A percentile compares a stretch with the other conserved stretches of the same genome.
Evolutionary conservation across 2,329 filamentous ascomycete genomes (phyloP).

Genomic region (Metarhizium robertsii): DNA sequence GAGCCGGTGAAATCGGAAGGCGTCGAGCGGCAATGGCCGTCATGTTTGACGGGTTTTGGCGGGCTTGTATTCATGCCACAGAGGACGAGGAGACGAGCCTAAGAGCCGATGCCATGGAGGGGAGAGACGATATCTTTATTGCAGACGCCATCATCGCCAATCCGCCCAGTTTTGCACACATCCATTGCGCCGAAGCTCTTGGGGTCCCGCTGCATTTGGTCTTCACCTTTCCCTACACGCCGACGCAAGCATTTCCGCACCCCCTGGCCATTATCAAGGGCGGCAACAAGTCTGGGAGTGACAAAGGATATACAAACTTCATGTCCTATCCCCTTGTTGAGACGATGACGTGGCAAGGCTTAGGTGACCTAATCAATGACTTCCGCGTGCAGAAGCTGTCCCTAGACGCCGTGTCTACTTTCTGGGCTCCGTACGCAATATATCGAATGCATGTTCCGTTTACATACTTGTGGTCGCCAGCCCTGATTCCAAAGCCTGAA

Average conservation of each 20-base stretch:
- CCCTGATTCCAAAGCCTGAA: conserved; percentile 54
- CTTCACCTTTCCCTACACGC: conserved; percentile 80
- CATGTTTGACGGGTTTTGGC: conserved; percentile 79
- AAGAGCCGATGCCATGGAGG: conserved; percentile 55
- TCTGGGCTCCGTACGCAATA: conserved; percentile 68
- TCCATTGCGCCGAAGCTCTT: conserved; percentile 70
- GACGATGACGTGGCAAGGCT: conserved; percentile 84
- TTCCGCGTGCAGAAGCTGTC: conserved; percentile 61
- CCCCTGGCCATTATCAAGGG: conserved; percentile 64
- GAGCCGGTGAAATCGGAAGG: conserved; percentile 61
- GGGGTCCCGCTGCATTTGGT: conserved; percentile 74
- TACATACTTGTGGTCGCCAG: conserved; percentile 64
- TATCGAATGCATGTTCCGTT: conserved; percentile 67
- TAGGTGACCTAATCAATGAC: conserved; percentile 69
- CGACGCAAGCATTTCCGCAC: conserved; percentile 67
- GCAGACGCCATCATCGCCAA: conserved; percentile 81
- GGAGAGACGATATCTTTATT: conserved; percentile 49
- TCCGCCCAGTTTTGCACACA: conserved; percentile 67
- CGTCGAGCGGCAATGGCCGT: conserved; percentile 63
- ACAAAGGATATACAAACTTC: conserved; percentile 66
- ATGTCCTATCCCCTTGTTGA: conserved; percentile 74
- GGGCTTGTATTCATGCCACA: conserved; percentile 64
- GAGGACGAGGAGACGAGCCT: conserved; percentile 51
- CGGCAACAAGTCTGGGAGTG: conserved; percentile 50
- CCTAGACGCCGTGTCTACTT: conserved; percentile 63